These are phyloP conservation scores for Aspergillus ustus DNA, from an alignment of 2,329 filamentous ascomycete species.

Conservation along the genomic window DNA sequence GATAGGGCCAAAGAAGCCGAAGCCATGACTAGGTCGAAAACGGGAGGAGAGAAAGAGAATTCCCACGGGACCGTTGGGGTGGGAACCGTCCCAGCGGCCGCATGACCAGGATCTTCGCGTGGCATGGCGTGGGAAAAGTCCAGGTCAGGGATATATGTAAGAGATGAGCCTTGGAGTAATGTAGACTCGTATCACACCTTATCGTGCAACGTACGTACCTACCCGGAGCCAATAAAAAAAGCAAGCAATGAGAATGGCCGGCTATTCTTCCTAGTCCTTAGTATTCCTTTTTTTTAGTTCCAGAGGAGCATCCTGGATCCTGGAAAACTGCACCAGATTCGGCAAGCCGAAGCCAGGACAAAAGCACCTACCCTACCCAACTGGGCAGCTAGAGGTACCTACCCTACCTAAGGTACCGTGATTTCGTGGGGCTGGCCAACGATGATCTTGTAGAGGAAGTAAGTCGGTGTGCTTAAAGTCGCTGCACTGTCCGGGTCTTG, in stretches of 20 bases:
- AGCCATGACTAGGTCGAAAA: constrained; percentile 1
- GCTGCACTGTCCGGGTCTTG: neutral
- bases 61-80: neutral
- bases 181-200: neutral
- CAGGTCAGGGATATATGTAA: neutral
- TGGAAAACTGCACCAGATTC: constrained; percentile 25
- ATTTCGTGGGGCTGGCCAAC: neutral
- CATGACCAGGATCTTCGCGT: neutral
- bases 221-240: neutral
- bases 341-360: constrained; percentile 16
- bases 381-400: neutral
- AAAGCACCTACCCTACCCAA: neutral
- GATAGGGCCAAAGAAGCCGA: constrained; percentile 33
- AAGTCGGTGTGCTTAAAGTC: neutral
- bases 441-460: neutral
- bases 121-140: neutral
- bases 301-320: neutral
- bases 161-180: neutral
- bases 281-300: too few relatives aligned
- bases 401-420: neutral
- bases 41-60: constrained; percentile 9
- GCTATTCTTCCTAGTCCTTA: neutral
- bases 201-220: neutral
- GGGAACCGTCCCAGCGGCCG: constrained; percentile 9
- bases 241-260: neutral